A percentile compares a stretch with the other conserved stretches of the same genome.
Conservation (phyloP, 768 basidiomycete genomes). For the Boletellus ananiceps region DNA sequence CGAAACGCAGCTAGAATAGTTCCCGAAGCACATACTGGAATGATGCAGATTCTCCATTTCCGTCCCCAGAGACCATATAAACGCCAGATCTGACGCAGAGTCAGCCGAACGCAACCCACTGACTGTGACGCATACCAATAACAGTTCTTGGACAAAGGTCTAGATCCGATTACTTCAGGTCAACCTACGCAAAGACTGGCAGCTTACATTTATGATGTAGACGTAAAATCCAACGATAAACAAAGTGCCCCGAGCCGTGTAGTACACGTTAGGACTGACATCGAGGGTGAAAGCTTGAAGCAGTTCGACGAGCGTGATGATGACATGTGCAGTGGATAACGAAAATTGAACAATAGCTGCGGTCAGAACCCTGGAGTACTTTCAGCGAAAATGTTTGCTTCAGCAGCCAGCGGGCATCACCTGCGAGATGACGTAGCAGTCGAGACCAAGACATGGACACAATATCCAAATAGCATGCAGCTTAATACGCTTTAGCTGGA, state of each 20-base stretch:
- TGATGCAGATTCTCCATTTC: constrained; percentile 5
- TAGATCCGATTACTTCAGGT: background rate
- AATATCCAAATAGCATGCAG: constrained; percentile 14
- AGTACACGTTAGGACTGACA: constrained; percentile 5
- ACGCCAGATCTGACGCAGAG: constrained; percentile 19
- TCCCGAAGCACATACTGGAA: constrained; percentile 10
- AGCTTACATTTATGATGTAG: constrained; percentile 19
- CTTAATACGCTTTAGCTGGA: constrained; percentile 2
- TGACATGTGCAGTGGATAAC: constrained; percentile 12
- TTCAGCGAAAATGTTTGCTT: background rate
- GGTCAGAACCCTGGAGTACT: constrained; percentile 5
- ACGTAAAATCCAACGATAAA: constrained; percentile 16
- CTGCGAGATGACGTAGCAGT: constrained; percentile 3
- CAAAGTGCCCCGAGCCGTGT: background rate
- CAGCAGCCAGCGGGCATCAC: background rate
- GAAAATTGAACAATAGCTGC: constrained; percentile 16
- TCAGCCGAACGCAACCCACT: background rate
- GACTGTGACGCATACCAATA: constrained; percentile 7
- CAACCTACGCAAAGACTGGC: background rate
- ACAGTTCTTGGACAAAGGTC: constrained; percentile 17
- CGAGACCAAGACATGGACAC: constrained; percentile 4
- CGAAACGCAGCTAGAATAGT: background rate
- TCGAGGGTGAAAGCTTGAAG: constrained; percentile 13
- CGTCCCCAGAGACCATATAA: constrained; percentile 17
- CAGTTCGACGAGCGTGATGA: constrained; percentile 10